Conservation (phyloP, 805 yeast genomes). For the Blastobotrys americana region DNA sequence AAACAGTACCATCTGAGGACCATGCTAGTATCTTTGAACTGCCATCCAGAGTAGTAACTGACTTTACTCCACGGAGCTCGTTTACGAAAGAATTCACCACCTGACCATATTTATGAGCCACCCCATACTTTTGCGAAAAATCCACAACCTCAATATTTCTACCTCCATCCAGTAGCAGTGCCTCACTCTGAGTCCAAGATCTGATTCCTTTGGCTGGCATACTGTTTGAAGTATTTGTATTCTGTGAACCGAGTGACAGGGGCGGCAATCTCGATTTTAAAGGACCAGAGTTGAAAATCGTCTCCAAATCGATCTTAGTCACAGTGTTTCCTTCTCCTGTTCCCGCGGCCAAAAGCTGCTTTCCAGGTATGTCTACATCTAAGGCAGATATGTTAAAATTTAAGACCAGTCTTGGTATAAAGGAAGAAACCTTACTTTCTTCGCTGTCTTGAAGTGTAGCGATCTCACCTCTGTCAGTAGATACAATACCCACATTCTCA, state of each 20-base stretch:
- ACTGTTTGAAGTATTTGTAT: not conserved
- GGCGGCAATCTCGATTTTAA: constrained; percentile 1
- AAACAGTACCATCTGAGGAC: constrained; percentile 17
- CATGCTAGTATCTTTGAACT: constrained; percentile 15
- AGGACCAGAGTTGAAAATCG: not conserved
- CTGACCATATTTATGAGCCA: not conserved
- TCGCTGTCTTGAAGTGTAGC: constrained; percentile 13
- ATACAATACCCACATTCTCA: constrained; percentile 23
- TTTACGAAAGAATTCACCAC: constrained; percentile 10
- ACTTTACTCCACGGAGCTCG: constrained; percentile 12
- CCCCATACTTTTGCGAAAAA: not conserved
- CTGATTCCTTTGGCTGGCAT: not conserved
- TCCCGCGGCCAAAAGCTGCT: constrained; percentile 1
- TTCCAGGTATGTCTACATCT: constrained; percentile 1
- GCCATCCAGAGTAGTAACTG: constrained; percentile 1
- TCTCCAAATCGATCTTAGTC: not conserved
- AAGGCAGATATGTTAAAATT: constrained; percentile 20
- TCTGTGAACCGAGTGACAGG: not conserved
- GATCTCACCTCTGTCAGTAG: constrained; percentile 26
- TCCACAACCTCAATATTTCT: not conserved
- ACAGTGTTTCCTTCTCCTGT: not conserved
- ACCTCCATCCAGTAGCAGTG: constrained; percentile 4
- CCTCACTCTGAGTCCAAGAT: not conserved
- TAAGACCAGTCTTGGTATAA: constrained; percentile 10
- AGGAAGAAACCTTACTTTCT: constrained; percentile 10